Evolutionary conservation across 1,284 basidiomycete genomes (phyloP).

Genomic region (Sporisorium scitamineum): DNA sequence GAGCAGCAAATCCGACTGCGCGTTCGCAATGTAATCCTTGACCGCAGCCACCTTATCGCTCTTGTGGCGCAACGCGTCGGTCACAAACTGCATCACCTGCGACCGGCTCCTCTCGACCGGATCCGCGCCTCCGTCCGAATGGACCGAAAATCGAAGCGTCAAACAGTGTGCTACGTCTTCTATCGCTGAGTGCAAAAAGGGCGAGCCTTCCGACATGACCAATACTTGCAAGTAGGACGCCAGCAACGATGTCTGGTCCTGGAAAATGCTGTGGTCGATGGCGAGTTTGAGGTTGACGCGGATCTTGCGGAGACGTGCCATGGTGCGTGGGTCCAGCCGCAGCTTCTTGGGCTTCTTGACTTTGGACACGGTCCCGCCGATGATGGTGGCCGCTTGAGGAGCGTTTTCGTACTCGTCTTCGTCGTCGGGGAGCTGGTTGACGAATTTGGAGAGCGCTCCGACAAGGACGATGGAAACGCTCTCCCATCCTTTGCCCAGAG

Average conservation of each 20-base stretch:
- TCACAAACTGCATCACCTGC: slow-evolving; percentile 59
- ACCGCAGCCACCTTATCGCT: slow-evolving; percentile 56
- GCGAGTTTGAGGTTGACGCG: slow-evolving; percentile 65
- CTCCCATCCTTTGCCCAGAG: slow-evolving; percentile 60
- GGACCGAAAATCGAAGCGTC: slow-evolving; percentile 9
- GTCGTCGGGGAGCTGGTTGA: slow-evolving; percentile 66
- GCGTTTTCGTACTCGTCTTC: slow-evolving; percentile 39
- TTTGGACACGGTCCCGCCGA: slow-evolving; percentile 17
- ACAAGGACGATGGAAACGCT: slow-evolving; percentile 58
- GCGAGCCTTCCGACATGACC: slow-evolving; percentile 60
- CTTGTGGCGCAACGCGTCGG: slow-evolving; percentile 45
- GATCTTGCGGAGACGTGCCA: slow-evolving; percentile 59
- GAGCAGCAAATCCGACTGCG: slow-evolving; percentile 61
- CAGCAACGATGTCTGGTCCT: slow-evolving; percentile 60
- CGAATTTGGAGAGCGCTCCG: slow-evolving; percentile 64
- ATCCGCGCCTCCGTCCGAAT: slow-evolving; percentile 29
- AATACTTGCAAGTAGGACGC: slow-evolving; percentile 64
- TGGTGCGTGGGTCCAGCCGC: slow-evolving; percentile 55
- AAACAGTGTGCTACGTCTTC: slow-evolving; percentile 51
- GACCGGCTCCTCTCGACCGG: slow-evolving; percentile 39
- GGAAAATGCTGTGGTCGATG: slow-evolving; percentile 61
- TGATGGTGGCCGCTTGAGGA: background rate
- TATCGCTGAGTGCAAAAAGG: slow-evolving; percentile 50
- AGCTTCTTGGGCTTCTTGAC: slow-evolving; percentile 41
- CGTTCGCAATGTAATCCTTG: slow-evolving; percentile 65